A percentile compares a stretch with the other conserved stretches of the same genome.
Evolutionary conservation across 2,329 filamentous ascomycete genomes (phyloP).

Genomic region (Aspergillus alliaceus): DNA sequence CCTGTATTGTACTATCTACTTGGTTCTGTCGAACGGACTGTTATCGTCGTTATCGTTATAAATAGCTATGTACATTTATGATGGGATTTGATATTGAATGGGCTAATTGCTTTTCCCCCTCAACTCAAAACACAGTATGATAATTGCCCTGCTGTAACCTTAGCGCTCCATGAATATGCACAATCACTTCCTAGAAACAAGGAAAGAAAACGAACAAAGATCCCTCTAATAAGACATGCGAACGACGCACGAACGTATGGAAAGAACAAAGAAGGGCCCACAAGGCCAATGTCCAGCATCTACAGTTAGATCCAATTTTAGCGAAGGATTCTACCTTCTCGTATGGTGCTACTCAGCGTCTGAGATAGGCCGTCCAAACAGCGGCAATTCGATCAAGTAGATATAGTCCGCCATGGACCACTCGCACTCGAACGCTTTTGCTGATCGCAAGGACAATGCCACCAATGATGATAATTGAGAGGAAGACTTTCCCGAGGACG

Average conservation of each 20-base stretch:
- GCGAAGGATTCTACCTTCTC: neutral
- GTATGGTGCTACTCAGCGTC: neutral
- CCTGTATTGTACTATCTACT: slow-evolving; percentile 10
- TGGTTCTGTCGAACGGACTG: slow-evolving; percentile 1
- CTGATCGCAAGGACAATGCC: slow-evolving; percentile 12
- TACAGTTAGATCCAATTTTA: neutral
- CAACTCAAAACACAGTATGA: neutral
- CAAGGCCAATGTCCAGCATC: neutral
- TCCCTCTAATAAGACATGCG: neutral
- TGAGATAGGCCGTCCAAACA: slow-evolving; percentile 5
- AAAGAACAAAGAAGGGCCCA: neutral
- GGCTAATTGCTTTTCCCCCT: neutral
- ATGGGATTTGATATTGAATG: slow-evolving; percentile 4
- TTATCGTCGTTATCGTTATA: slow-evolving; percentile 13
- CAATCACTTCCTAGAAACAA: neutral
- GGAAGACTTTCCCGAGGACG: slow-evolving; percentile 20
- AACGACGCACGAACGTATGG: neutral
- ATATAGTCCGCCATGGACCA: slow-evolving; percentile 3
- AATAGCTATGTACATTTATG: slow-evolving; percentile 19
- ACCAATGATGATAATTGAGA: slow-evolving; percentile 11
- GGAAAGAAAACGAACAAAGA: neutral
- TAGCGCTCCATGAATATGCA: neutral
- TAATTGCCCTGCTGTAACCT: neutral
- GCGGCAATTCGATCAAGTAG: slow-evolving; percentile 6
- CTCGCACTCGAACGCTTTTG: slow-evolving; percentile 6